phyloP scores from a whole-genome alignment of 495 filamentous ascomycete genomes.

The Hypoxylon trugodes region DNA sequence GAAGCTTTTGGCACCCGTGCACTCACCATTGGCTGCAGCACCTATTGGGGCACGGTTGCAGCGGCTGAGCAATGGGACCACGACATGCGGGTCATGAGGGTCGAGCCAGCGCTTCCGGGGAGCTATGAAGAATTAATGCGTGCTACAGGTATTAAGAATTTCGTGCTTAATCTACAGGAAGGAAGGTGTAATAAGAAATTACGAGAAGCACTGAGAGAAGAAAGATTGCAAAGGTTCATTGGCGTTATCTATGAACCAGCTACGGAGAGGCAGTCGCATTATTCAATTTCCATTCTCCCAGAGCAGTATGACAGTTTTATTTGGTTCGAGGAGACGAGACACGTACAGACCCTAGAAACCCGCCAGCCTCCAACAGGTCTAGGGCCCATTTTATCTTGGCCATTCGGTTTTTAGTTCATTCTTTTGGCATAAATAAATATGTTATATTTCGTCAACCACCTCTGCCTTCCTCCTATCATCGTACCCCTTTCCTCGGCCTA shows the following conservation, averaged over 20 bases:
- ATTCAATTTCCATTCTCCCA: constrained; percentile 61
- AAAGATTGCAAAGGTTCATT: constrained; percentile 62
- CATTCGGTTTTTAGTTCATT: constrained; percentile 64
- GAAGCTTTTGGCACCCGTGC: constrained; percentile 57
- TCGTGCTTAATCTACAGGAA: constrained; percentile 60
- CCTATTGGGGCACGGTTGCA: constrained; percentile 65
- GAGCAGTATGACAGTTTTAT: constrained; percentile 64
- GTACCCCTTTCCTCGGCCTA: too few relatives aligned
- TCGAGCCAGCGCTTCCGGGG: not conserved
- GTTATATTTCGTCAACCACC: too few relatives aligned
- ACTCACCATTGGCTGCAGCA: constrained; percentile 62
- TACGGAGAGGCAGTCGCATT: constrained; percentile 64
- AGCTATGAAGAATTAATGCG: not conserved
- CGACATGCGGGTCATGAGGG: constrained; percentile 64
- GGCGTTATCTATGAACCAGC: constrained; percentile 68
- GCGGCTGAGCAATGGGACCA: constrained; percentile 65
- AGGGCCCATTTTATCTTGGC: constrained; percentile 63
- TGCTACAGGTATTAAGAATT: constrained; percentile 39
- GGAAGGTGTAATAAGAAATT: constrained; percentile 49
- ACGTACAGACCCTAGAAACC: constrained; percentile 60
- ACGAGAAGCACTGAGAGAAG: constrained; percentile 50
- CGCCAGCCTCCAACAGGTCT: constrained; percentile 53
- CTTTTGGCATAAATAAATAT: too few relatives aligned
- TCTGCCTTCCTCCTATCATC: too few relatives aligned
- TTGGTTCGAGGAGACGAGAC: constrained; percentile 64